phyloP scores from a whole-genome alignment of 495 filamentous ascomycete genomes.

The Neurospora hispaniola region DNA sequence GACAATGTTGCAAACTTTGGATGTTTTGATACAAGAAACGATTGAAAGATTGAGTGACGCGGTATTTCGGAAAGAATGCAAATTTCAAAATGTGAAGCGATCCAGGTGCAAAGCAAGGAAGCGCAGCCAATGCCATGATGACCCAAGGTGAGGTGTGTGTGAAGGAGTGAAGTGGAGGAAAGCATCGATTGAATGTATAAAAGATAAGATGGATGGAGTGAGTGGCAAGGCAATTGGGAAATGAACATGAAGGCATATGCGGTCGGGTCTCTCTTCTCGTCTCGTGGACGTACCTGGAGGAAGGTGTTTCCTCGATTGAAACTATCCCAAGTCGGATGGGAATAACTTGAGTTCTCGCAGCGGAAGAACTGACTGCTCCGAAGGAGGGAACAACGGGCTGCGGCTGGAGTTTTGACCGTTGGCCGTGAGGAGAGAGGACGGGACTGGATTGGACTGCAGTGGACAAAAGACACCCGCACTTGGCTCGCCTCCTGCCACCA shows the following conservation, averaged over 20 bases:
- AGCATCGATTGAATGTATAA: neutral
- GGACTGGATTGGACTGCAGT: neutral
- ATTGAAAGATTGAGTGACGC: neutral
- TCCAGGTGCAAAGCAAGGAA: neutral
- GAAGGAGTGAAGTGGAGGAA: neutral
- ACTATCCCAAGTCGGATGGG: slow-evolving; percentile 22
- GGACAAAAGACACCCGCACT: neutral
- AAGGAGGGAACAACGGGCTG: slow-evolving; percentile 20
- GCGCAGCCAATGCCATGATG: neutral
- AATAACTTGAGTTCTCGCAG: slow-evolving; percentile 17
- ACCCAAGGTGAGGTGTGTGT: neutral
- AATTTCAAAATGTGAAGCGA: neutral
- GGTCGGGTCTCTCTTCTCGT: slow-evolving; percentile 1
- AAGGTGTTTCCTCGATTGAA: slow-evolving; percentile 12
- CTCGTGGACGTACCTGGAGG: slow-evolving; percentile 19
- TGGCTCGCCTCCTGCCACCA: neutral
- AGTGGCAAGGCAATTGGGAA: neutral
- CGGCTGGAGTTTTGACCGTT: slow-evolving; percentile 26
- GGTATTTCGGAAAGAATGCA: neutral
- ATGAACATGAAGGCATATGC: neutral
- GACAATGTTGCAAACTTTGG: neutral
- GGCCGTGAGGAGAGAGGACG: neutral
- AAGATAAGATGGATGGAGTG: neutral
- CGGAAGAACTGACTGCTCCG: slow-evolving; percentile 29
- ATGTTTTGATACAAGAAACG: neutral